Evolutionary conservation across 768 basidiomycete genomes (phyloP).

Genomic region (Exsudoporus frostii): DNA sequence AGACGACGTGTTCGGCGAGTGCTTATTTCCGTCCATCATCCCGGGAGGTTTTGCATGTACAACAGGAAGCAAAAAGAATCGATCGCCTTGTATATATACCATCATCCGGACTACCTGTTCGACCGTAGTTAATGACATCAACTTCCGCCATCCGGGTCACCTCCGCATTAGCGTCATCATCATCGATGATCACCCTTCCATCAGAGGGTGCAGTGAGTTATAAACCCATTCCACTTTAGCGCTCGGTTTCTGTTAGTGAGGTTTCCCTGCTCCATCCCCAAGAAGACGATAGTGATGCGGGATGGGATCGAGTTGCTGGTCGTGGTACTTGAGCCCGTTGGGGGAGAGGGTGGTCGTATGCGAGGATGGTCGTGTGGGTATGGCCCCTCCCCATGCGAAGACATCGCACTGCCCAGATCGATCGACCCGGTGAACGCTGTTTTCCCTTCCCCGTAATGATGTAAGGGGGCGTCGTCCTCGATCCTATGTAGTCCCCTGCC

Average conservation of each 20-base stretch:
- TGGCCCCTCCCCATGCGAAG: conserved; percentile 23
- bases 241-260: conserved; percentile 1
- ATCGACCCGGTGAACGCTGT: conserved; percentile 19
- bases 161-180: conserved; percentile 10
- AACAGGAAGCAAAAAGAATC: too few species aligned
- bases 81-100: too few species aligned
- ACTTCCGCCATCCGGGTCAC: too few species aligned
- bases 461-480: conserved; percentile 14
- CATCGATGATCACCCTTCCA: conserved; percentile 6
- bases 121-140: too few species aligned
- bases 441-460: conserved; percentile 12
- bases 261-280: background rate
- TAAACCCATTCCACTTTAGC: background rate
- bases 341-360: conserved; percentile 17
- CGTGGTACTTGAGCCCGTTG: conserved; percentile 4
- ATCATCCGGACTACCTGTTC: too few species aligned
- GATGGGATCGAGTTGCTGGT: background rate
- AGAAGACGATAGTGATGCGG: conserved; percentile 16
- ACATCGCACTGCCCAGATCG: conserved; percentile 19
- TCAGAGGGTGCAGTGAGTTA: background rate
- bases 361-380: conserved; percentile 4
- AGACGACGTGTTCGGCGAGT: too few species aligned
- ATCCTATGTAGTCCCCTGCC: conserved; percentile 1
- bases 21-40: too few species aligned
- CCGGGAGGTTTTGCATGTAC: too few species aligned